Evolutionary conservation across 805 yeast species (phyloP).

Genomic region (Lachancea fermentati): DNA sequence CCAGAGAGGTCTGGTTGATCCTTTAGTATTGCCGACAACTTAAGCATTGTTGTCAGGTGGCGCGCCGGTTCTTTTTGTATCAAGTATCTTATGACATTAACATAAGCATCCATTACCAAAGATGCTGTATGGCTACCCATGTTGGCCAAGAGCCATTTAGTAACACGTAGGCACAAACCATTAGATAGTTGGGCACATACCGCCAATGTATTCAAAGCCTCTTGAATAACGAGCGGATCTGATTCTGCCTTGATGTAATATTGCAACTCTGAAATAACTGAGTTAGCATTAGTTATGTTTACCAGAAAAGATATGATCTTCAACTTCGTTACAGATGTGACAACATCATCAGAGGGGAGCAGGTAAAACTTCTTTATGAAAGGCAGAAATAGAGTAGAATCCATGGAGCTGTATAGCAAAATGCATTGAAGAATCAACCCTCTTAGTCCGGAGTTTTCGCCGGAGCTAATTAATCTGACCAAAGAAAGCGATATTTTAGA

Average conservation of each 20-base stretch:
- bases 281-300: slow-evolving; percentile 44
- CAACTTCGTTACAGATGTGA: slow-evolving; percentile 48
- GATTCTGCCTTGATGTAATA: slow-evolving; percentile 40
- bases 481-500: slow-evolving; percentile 47
- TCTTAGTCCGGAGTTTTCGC: slow-evolving; percentile 32
- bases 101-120: slow-evolving; percentile 51
- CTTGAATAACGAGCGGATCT: slow-evolving; percentile 31
- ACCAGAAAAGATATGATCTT: slow-evolving; percentile 56
- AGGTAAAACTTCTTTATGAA: slow-evolving; percentile 48
- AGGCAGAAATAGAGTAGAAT: slow-evolving; percentile 32
- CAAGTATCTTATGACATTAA: slow-evolving; percentile 66
- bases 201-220: slow-evolving; percentile 59
- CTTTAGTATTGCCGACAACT: slow-evolving; percentile 38
- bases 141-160: slow-evolving; percentile 59
- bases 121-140: slow-evolving; percentile 31
- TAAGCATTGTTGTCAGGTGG: slow-evolving; percentile 50
- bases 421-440: slow-evolving; percentile 44
- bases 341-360: slow-evolving; percentile 46
- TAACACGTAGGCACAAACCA: slow-evolving; percentile 47
- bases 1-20: slow-evolving; percentile 26
- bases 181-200: slow-evolving; percentile 46
- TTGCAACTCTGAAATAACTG: slow-evolving; percentile 57
- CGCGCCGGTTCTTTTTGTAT: slow-evolving; percentile 56
- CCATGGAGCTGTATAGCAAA: slow-evolving; percentile 30
- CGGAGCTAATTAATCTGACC: slow-evolving; percentile 35